phyloP scores from a whole-genome alignment of 2,329 filamentous ascomycete species.

The Zasmidium citrigriseum region DNA sequence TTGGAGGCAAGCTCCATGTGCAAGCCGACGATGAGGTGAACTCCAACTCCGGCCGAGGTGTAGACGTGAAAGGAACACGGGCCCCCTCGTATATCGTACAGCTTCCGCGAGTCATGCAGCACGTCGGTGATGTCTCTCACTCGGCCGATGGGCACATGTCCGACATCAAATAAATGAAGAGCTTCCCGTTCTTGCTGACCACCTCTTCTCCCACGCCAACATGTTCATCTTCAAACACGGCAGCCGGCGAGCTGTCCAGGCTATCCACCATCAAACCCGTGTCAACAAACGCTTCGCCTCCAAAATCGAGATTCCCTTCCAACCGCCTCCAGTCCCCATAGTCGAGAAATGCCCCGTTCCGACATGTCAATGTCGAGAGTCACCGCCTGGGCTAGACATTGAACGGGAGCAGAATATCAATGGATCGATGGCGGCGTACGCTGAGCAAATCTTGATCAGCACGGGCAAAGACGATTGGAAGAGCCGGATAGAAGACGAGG shows the following conservation, averaged over 20 bases:
- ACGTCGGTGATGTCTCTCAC: too few species aligned
- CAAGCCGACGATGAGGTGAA: neutral
- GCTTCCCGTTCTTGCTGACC: too few species aligned
- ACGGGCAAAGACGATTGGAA: slow-evolving; percentile 80
- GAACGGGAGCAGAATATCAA: slow-evolving; percentile 70
- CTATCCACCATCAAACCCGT: neutral
- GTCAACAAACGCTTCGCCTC: slow-evolving; percentile 23
- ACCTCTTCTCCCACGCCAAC: neutral
- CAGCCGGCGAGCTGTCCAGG: slow-evolving; percentile 14
- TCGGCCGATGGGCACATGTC: too few species aligned
- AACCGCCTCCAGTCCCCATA: slow-evolving; percentile 45
- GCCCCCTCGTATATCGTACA: too few species aligned
- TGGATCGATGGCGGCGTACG: slow-evolving; percentile 75
- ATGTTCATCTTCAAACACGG: slow-evolving; percentile 33
- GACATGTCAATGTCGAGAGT: slow-evolving; percentile 73
- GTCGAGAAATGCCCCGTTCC: slow-evolving; percentile 68
- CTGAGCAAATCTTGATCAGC: slow-evolving; percentile 80
- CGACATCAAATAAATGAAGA: too few species aligned
- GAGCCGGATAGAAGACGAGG: slow-evolving; percentile 81
- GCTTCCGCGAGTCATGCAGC: too few species aligned
- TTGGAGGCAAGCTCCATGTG: neutral
- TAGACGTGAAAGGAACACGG: too few species aligned
- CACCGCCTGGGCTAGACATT: slow-evolving; percentile 68
- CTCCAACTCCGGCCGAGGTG: neutral
- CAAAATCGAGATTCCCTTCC: slow-evolving; percentile 35